Evolutionary conservation across 2,329 filamentous ascomycete genomes (phyloP), one percentile per base, ranked within the genome.

Genomic region (Penicillium paneum): DNA sequence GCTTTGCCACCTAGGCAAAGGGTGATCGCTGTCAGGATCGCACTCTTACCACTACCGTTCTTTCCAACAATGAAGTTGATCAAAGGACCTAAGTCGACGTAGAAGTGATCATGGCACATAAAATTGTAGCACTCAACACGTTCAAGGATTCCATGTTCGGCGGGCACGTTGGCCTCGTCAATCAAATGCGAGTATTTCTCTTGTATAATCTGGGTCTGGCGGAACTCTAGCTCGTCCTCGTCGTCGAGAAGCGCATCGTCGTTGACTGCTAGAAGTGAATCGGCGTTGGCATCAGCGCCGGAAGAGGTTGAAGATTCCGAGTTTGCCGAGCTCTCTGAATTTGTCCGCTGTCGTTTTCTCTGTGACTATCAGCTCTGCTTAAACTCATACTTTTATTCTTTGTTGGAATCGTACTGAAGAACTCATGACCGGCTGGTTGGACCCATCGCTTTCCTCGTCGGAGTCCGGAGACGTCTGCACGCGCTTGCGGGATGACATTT

Each of bases 21-120:
- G 0, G 91, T 96, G 60, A 99, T 84, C 5, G 91, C 94, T 0
- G 94, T 97, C 28, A 99, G 77, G 13, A 97, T 88, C 3, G 94
- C 94, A 71, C 94, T 99, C 77, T 99, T 99, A 34, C 94, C 94
- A 69, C 93, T 97, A 31, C 94, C 94, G 69, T 99, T 99, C 72
- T 96, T 91, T 15, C 94, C 94, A 52, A 97, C 92, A 58, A 99
- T 92, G 74, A 99, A 99, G 74, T 99, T 99, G 72, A 99, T 95
- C 35, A 97, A 78, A 0, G 94, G 94, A 0, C 94, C 94, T n/a
- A 99, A 80, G 53, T 88, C 83, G 56, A 96, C 89, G 40, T 88
- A 84, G 17, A 97, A 81, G 52, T 87, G 86, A 41, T 85, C 80
- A 71, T 99, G 94, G 67, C 93, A 97, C 94, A 97, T 97, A 74